phyloP scores from a whole-genome alignment of 768 basidiomycete species.

The Collybia mongolica region DNA sequence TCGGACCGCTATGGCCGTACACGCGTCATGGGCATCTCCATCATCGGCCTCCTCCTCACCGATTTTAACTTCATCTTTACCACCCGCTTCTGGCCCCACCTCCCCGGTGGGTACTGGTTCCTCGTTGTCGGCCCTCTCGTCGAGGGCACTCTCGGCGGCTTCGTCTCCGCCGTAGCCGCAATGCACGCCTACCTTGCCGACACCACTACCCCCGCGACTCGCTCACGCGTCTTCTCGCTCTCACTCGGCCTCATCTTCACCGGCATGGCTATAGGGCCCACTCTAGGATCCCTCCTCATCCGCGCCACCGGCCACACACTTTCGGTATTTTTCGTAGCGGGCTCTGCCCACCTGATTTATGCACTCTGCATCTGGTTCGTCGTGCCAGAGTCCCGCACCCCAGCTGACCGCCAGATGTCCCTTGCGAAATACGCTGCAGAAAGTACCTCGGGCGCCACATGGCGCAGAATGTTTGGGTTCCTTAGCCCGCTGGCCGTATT shows the following conservation, averaged over 20 bases:
- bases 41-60: slow-evolving; percentile 57
- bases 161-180: slow-evolving; percentile 47
- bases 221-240: slow-evolving; percentile 66
- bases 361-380: slow-evolving; percentile 51
- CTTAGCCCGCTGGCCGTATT: slow-evolving; percentile 72
- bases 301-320: slow-evolving; percentile 50
- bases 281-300: slow-evolving; percentile 66
- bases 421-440: slow-evolving; percentile 33
- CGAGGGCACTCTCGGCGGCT: slow-evolving; percentile 71
- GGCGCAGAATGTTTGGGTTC: slow-evolving; percentile 54
- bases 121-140: slow-evolving; percentile 62
- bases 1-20: slow-evolving; percentile 80
- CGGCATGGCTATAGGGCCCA: slow-evolving; percentile 80
- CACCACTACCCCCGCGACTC: slow-evolving; percentile 49
- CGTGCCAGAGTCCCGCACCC: slow-evolving; percentile 77
- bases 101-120: slow-evolving; percentile 86
- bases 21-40: slow-evolving; percentile 56
- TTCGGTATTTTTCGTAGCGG: slow-evolving; percentile 72
- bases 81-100: slow-evolving; percentile 47
- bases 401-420: slow-evolving; percentile 42
- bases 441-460: slow-evolving; percentile 23
- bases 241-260: slow-evolving; percentile 64
- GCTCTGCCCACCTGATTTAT: slow-evolving; percentile 47
- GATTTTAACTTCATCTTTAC: slow-evolving; percentile 72
- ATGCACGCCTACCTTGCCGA: slow-evolving; percentile 72